A percentile compares a stretch with the other conserved stretches of the same genome.
Evolutionary conservation across 1,139 yeast species (phyloP).

Genomic region (Kazachstania sp.): DNA sequence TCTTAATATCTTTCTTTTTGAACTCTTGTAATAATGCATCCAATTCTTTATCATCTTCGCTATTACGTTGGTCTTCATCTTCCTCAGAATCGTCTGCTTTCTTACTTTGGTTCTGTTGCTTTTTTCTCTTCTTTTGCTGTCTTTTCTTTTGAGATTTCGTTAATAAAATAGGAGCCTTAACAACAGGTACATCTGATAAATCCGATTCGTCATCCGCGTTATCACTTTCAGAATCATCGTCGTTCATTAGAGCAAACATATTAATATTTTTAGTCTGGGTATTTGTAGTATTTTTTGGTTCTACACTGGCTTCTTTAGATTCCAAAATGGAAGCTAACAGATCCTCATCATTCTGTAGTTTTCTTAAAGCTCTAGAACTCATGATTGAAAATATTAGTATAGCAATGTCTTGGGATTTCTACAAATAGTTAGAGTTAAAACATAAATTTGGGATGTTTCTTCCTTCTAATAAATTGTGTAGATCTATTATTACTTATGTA

Average conservation of each 20-base stretch:
- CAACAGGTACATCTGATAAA: background rate
- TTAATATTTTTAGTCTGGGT: slow-evolving; percentile 24
- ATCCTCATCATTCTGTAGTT: slow-evolving; percentile 39
- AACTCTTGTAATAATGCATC: slow-evolving; percentile 26
- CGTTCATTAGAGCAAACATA: slow-evolving; percentile 47
- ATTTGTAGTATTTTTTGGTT: background rate
- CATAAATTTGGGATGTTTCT: no score
- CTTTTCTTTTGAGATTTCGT: slow-evolving; percentile 19
- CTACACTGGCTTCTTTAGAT: slow-evolving; percentile 15
- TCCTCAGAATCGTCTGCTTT: slow-evolving; percentile 6
- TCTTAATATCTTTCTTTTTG: slow-evolving; percentile 19
- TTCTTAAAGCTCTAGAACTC: slow-evolving; percentile 64
- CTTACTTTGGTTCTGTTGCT: slow-evolving; percentile 15
- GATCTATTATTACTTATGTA: no score
- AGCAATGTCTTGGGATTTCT: background rate
- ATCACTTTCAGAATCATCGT: slow-evolving; percentile 22
- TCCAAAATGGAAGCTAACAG: slow-evolving; percentile 23
- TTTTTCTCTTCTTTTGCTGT: slow-evolving; percentile 19
- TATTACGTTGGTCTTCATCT: slow-evolving; percentile 15
- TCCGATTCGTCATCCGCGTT: slow-evolving; percentile 17
- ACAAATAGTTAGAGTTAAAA: background rate
- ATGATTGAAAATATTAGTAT: slow-evolving; percentile 25
- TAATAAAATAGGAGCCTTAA: slow-evolving; percentile 14
- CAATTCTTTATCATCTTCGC: slow-evolving; percentile 25
- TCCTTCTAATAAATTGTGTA: no score